Evolutionary conservation across 441 rosid species (phyloP), one percentile per base, ranked within the genome.

Genomic region (Brassica balearica): DNA sequence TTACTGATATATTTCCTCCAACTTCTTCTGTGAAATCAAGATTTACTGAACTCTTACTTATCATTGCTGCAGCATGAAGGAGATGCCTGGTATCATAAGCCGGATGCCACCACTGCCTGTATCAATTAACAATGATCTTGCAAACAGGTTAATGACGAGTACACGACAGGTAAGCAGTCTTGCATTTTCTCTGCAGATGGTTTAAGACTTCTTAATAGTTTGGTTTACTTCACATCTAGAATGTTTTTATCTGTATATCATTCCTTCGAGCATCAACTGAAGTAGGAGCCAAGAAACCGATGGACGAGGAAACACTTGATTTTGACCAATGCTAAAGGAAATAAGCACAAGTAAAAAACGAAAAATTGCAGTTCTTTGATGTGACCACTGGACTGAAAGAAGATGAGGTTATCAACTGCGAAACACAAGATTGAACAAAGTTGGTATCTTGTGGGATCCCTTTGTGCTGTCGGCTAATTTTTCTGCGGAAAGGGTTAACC

Each of bases 41-140:
- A 25, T 25, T 25, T 25, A 25, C 27, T 25, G 27, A 25, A 25
- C 27, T 25, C 27, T 25, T 25, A 2, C 27, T 25, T 25, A 25
- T 73, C 65, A 64, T 55, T 83, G 72, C 75, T 80, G 82, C 88
- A 96, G 99, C 78, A 94, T 96, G 97, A 88, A 89, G 81, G 80
- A 81, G 51, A 91, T 72, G 86, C 99, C 96, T 67, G 97, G 97
- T 77, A 85, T 96, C 77, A 91, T 96, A 91, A 92, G 94, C 80
- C 95, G 88, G 75, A 94, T 96, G 99, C 95, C 95, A 8, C 95
- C 99, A 25, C 88, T 96, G 62, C 96, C 90, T 10, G 90, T 87
- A 51, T 86, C 90, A 73, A 78, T 96, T 38, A 72, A 96, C 63
- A 95, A 91, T 77, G 92, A 94, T 85, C 92, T 92, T 65, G 90